phyloP scores from a whole-genome alignment of 2,329 filamentous ascomycete species.

The Paecilomyces sp. region DNA sequence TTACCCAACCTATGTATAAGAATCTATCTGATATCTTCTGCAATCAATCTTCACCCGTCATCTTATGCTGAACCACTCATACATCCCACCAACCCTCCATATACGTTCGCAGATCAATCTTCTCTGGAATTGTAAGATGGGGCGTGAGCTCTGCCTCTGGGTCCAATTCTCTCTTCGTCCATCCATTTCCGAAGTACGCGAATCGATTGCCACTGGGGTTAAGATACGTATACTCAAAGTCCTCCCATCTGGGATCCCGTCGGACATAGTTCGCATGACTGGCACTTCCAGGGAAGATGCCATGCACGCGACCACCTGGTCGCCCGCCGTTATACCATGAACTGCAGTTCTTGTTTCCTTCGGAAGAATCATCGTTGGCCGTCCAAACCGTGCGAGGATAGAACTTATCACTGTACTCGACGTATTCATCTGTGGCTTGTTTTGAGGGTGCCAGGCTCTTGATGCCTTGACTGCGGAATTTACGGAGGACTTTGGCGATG shows the following conservation, averaged over 20 bases:
- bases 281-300: conserved; percentile 63
- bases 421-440: conserved; percentile 53
- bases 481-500: conserved; percentile 60
- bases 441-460: conserved; percentile 51
- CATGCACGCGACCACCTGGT: conserved; percentile 58
- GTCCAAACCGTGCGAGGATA: conserved; percentile 44
- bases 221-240: conserved; percentile 48
- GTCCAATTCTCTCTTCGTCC: conserved; percentile 53
- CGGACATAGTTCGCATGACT: conserved; percentile 54
- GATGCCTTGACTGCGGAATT: conserved; percentile 60
- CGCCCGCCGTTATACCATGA: conserved; percentile 66
- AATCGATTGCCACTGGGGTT: conserved; percentile 37
- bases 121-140: conserved; percentile 52
- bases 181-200: conserved; percentile 61
- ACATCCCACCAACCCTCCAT: conserved; percentile 63
- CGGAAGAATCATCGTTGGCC: conserved; percentile 33
- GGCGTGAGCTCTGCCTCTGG: conserved; percentile 53
- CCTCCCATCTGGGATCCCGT: conserved; percentile 52
- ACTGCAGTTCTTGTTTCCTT: conserved; percentile 50
- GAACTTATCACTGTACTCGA: conserved; percentile 40
- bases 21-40: too few species aligned
- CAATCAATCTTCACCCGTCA: too few species aligned
- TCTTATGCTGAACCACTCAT: conserved; percentile 7
- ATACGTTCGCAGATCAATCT: conserved; percentile 54
- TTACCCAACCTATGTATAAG: too few species aligned